Evolutionary conservation across 768 basidiomycete species (phyloP).

Genomic region (Suillus clintonianus): DNA sequence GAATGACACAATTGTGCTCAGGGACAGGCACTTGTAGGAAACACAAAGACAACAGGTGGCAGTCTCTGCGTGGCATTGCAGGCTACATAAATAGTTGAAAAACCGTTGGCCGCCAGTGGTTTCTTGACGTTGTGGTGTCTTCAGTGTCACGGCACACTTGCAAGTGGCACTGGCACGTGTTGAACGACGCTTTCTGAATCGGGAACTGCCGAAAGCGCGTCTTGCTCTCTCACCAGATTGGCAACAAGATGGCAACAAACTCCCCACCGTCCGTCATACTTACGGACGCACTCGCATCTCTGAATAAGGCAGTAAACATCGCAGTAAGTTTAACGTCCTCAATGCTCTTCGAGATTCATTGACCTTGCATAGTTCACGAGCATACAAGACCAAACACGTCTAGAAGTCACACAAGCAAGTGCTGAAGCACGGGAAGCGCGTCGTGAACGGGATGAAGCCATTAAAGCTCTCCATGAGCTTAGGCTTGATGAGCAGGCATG

Average conservation of each 20-base stretch:
- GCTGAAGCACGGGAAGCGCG: slow-evolving; percentile 49
- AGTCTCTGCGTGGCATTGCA: not conserved
- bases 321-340: slow-evolving; percentile 34
- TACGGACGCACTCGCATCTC: slow-evolving; percentile 42
- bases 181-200: slow-evolving; percentile 1
- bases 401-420: slow-evolving; percentile 50
- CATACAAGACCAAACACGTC: slow-evolving; percentile 56
- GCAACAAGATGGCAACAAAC: slow-evolving; percentile 26
- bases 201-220: slow-evolving; percentile 24
- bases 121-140: no score
- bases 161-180: no score
- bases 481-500: slow-evolving; percentile 49
- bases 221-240: slow-evolving; percentile 1
- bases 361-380: slow-evolving; percentile 46
- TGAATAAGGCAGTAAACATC: slow-evolving; percentile 40
- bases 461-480: slow-evolving; percentile 46
- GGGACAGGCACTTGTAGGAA: not conserved
- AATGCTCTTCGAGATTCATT: not conserved
- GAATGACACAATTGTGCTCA: no score
- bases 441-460: slow-evolving; percentile 49
- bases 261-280: slow-evolving; percentile 37
- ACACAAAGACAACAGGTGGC: not conserved
- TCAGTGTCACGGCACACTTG: not conserved
- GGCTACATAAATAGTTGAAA: not conserved
- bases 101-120: no score